These are phyloP conservation scores for Pichia phayaonensis DNA, from an alignment of 805 yeast species.

Conservation along the genomic window DNA sequence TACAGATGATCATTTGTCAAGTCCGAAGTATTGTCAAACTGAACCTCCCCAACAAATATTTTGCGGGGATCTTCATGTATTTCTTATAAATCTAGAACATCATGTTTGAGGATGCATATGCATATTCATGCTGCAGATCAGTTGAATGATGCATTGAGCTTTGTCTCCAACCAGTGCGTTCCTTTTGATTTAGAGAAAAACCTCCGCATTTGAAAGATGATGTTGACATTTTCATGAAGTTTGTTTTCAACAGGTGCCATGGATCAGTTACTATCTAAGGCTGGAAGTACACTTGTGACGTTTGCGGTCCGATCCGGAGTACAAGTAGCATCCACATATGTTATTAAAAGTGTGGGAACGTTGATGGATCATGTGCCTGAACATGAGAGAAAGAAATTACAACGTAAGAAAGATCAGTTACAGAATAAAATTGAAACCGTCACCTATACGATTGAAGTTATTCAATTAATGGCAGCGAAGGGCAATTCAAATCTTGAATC, in stretches of 20 bases:
- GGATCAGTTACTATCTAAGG: constrained; percentile 39
- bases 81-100: no score
- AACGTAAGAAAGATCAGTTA: constrained; percentile 34
- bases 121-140: no score
- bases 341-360: constrained; percentile 53
- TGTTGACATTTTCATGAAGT: background rate
- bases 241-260: constrained; percentile 14
- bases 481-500: constrained; percentile 53
- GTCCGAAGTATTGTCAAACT: no score
- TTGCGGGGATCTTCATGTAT: no score
- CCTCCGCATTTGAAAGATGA: background rate
- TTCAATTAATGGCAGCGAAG: constrained; percentile 52
- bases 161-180: no score
- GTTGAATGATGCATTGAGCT: no score
- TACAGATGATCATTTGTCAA: no score
- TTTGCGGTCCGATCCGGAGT: constrained; percentile 74
- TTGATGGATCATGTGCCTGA: constrained; percentile 50
- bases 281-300: constrained; percentile 72
- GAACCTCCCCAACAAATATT: no score
- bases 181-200: no score
- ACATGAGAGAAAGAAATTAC: constrained; percentile 29
- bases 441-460: constrained; percentile 59
- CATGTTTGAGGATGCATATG: no score
- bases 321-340: constrained; percentile 66
- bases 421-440: constrained; percentile 54